These are phyloP conservation scores for Parastagonospora nodorum DNA, from an alignment of 2,329 filamentous ascomycete species.

Conservation along the genomic window DNA sequence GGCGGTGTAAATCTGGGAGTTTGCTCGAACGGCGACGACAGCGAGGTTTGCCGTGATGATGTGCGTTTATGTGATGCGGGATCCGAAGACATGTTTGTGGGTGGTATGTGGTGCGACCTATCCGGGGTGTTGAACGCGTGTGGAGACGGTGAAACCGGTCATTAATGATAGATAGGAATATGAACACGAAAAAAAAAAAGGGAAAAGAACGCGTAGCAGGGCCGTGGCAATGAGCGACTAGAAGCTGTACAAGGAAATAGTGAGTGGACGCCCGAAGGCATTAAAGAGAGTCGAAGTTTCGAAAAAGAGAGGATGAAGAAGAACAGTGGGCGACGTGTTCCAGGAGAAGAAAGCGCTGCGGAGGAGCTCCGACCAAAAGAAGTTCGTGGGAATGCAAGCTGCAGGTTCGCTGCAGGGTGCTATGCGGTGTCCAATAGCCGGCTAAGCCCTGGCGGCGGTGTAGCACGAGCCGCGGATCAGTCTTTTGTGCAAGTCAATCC, in stretches of 20 bases:
- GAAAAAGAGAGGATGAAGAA: conserved; percentile 33
- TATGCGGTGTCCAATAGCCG: conserved; percentile 36
- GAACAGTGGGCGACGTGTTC: conserved; percentile 36
- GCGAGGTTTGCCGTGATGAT: conserved; percentile 29
- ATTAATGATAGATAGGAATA: conserved; percentile 38
- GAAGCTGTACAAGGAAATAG: conserved; percentile 44
- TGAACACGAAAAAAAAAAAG: conserved; percentile 16
- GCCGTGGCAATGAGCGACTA: conserved; percentile 38
- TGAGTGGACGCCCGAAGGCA: conserved; percentile 44
- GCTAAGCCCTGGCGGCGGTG: conserved; percentile 26
- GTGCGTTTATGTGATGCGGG: conserved; percentile 27
- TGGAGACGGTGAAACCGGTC: conserved; percentile 29
- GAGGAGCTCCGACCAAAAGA: conserved; percentile 31
- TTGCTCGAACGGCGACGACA: conserved; percentile 32
- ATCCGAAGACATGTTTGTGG: conserved; percentile 38
- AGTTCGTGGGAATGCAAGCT: conserved; percentile 36
- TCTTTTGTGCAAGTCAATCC: conserved; percentile 11
- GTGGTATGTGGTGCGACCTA: conserved; percentile 20
- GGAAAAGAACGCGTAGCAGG: conserved; percentile 27
- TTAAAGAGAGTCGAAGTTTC: conserved; percentile 37
- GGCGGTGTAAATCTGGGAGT: conserved; percentile 40
- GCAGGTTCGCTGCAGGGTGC: conserved; percentile 40
- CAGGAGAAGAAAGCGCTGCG: conserved; percentile 26
- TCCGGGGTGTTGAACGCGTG: conserved; percentile 28
- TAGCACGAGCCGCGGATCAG: conserved; percentile 32